Percentiles rank a stretch among this genome's conserved stretches.
These are phyloP conservation scores for Gracilaria domingensis DNA, from an alignment of 23 red algal species.

Conservation along the genomic window DNA sequence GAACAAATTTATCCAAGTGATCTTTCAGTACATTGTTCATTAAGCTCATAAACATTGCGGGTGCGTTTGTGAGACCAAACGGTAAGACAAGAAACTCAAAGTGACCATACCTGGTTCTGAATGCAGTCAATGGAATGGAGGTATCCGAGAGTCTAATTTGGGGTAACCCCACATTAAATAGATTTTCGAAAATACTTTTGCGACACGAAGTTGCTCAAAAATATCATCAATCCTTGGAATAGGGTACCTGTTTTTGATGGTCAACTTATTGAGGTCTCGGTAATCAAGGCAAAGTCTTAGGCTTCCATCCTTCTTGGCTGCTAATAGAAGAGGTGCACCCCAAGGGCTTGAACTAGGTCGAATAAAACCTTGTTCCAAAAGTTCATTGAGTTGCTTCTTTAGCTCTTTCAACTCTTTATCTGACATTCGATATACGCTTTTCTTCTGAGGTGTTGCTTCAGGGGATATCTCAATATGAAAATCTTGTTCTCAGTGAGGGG, in stretches of 20 bases:
- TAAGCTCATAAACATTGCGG: constrained; percentile 18
- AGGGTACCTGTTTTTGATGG: not conserved
- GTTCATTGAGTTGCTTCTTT: not conserved
- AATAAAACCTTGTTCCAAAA: constrained; percentile 20
- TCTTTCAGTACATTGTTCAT: constrained; percentile 32
- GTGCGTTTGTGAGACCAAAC: constrained; percentile 17
- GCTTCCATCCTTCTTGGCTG: constrained; percentile 17
- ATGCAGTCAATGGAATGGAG: not conserved
- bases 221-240: constrained; percentile 21
- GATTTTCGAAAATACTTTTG: constrained; percentile 22
- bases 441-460: constrained; percentile 41
- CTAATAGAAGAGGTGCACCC: constrained; percentile 25
- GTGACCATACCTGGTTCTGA: constrained; percentile 4
- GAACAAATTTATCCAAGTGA: constrained; percentile 1
- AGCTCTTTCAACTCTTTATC: constrained; percentile 15
- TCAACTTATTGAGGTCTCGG: not conserved
- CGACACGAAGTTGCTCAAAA: not conserved
- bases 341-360: constrained; percentile 23
- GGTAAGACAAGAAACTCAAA: constrained; percentile 27
- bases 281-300: not conserved
- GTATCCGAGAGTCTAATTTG: constrained; percentile 2
- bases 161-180: not conserved
- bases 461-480: not conserved
- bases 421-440: not conserved
- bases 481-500: constrained; percentile 23